phyloP scores from a whole-genome alignment of 2,329 filamentous ascomycete species.

The Coleophoma cylindrospora region DNA sequence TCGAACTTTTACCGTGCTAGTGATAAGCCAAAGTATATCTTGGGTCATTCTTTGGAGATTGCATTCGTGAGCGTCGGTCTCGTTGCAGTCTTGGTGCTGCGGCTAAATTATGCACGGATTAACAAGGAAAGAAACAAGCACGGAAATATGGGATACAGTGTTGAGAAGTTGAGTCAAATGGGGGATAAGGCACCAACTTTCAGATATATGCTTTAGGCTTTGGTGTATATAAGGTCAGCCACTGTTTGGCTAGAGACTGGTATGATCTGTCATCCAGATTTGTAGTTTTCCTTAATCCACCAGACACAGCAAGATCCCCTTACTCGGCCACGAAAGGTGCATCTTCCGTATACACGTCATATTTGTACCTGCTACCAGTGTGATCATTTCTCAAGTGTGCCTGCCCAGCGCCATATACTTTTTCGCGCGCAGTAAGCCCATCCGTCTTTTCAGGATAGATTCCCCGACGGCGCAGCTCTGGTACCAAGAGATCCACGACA shows the following conservation, averaged over 20 bases:
- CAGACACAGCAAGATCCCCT: too few relatives aligned
- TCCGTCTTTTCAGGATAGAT: conserved; percentile 35
- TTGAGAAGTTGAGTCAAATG: conserved; percentile 40
- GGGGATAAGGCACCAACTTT: conserved; percentile 47
- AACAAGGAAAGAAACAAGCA: conserved; percentile 39
- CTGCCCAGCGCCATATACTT: conserved; percentile 57
- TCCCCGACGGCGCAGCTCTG: conserved; percentile 56
- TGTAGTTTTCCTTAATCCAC: too few relatives aligned
- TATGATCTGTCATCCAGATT: too few relatives aligned
- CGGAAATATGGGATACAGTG: conserved; percentile 29
- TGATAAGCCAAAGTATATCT: conserved; percentile 43
- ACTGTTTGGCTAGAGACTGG: too few relatives aligned
- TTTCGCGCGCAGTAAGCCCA: conserved; percentile 50
- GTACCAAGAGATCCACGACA: conserved; percentile 59
- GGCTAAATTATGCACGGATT: conserved; percentile 40
- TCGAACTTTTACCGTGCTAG: conserved; percentile 63
- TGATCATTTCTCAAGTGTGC: conserved; percentile 52
- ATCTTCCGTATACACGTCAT: conserved; percentile 55
- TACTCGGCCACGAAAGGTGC: neutral
- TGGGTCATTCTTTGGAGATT: conserved; percentile 45
- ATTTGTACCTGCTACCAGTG: conserved; percentile 53
- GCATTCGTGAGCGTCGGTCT: conserved; percentile 42
- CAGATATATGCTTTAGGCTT: conserved; percentile 30
- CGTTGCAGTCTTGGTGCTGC: conserved; percentile 35
- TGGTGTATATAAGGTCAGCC: too few relatives aligned